A percentile compares a stretch with the other conserved stretches of the same genome.
phyloP scores from a whole-genome alignment of 768 basidiomycete genomes.

The Paxillus ammoniavirescens region DNA sequence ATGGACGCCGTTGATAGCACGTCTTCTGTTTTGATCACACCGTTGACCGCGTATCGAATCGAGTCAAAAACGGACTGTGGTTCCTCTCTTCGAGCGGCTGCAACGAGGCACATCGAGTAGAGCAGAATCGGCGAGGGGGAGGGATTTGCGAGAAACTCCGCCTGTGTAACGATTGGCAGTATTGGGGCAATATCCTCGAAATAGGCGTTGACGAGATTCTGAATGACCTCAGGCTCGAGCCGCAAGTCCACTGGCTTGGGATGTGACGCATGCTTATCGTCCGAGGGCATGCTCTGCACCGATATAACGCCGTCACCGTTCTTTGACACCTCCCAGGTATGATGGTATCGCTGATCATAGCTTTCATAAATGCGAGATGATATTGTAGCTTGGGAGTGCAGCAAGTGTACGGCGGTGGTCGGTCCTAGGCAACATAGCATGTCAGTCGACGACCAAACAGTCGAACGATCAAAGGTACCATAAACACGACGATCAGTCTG shows the following conservation, averaged over 20 bases:
- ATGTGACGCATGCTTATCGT: constrained; percentile 53
- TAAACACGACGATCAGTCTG: constrained; percentile 62
- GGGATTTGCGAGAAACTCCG: constrained; percentile 78
- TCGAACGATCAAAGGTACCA: constrained; percentile 41
- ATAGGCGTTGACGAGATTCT: constrained; percentile 87
- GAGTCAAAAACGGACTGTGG: constrained; percentile 87
- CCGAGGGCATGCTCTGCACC: constrained; percentile 60
- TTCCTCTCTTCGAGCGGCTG: constrained; percentile 80
- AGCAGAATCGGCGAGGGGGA: constrained; percentile 80
- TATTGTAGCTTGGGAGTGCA: constrained; percentile 88
- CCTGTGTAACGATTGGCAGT: constrained; percentile 84
- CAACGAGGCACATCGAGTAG: constrained; percentile 92
- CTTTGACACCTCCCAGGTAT: constrained; percentile 82
- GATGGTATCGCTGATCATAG: constrained; percentile 86
- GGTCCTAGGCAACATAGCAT: constrained; percentile 60
- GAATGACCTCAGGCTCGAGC: constrained; percentile 75
- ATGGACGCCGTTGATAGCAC: constrained; percentile 85
- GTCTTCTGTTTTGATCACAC: constrained; percentile 84
- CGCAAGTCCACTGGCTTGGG: constrained; percentile 68
- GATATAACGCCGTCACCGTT: constrained; percentile 87
- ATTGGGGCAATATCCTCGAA: constrained; percentile 88
- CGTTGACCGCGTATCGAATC: constrained; percentile 84
- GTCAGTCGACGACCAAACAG: constrained; percentile 16
- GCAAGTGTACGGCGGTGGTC: constrained; percentile 79
- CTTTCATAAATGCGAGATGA: constrained; percentile 82